These are phyloP conservation scores for Cyclotella atomus DNA, from an alignment of 108 stramenopile species.

Conservation along the genomic window DNA sequence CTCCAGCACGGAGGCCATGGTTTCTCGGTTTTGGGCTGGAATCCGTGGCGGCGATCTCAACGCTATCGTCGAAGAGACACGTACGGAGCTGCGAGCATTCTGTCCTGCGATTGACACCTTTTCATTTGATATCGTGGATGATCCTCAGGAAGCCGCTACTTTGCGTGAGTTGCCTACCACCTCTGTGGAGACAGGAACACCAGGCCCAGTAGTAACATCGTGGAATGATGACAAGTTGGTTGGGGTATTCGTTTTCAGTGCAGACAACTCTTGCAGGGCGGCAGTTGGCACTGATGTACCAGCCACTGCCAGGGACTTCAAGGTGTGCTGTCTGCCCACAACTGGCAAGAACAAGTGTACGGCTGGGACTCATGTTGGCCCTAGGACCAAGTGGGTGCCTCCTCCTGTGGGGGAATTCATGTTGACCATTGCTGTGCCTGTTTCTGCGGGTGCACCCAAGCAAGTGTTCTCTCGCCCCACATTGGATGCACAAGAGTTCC, in stretches of 20 bases:
- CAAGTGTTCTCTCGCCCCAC: background rate
- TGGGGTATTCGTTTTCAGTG: background rate
- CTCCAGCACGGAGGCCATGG: background rate
- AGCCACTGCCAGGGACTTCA: background rate
- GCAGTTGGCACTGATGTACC: background rate
- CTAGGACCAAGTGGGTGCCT: background rate
- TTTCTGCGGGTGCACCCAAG: background rate
- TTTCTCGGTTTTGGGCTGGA: background rate
- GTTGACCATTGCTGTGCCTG: background rate
- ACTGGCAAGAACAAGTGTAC: background rate
- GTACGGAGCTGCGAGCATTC: background rate
- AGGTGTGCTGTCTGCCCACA: background rate
- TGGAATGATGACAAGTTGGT: slow-evolving; percentile 7
- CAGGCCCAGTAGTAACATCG: background rate
- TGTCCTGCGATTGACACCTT: slow-evolving; percentile 1
- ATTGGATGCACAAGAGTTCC: background rate
- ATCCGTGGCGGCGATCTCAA: background rate
- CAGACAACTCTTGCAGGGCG: background rate
- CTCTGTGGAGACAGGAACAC: background rate
- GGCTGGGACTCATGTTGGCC: background rate
- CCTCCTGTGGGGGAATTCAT: background rate
- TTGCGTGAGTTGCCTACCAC: background rate
- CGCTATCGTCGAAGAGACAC: background rate
- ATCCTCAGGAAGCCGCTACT: background rate
- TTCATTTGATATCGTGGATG: background rate